Percentiles rank a stretch among this genome's conserved stretches.
Evolutionary conservation across 139 green algal genomes (phyloP).

Genomic region (Axilococcus clingmanii): DNA sequence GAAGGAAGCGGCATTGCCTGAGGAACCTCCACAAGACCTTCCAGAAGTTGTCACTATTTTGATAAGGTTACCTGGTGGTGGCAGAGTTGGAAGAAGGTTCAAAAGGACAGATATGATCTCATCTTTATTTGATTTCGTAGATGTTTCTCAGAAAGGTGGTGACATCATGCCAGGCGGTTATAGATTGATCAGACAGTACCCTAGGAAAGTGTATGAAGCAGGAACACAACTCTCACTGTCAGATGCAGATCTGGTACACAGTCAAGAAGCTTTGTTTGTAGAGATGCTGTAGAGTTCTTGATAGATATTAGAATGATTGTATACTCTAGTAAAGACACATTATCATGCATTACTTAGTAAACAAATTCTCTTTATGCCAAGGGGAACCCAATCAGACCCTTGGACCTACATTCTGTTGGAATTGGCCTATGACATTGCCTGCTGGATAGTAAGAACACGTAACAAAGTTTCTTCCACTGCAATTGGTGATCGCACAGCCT

Average conservation of each 20-base stretch:
- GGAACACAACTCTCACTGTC: constrained; percentile 8
- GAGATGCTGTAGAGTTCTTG: constrained; percentile 27
- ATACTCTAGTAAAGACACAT: too few relatives aligned
- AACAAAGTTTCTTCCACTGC: constrained; percentile 1
- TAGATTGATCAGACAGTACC: constrained; percentile 46
- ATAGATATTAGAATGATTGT: too few relatives aligned
- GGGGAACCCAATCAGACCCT: too few relatives aligned
- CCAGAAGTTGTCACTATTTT: constrained; percentile 31
- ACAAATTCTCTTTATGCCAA: too few relatives aligned
- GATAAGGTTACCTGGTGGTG: constrained; percentile 54
- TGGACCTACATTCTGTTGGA: too few relatives aligned
- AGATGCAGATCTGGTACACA: constrained; percentile 36
- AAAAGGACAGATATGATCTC: constrained; percentile 10
- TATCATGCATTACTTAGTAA: too few relatives aligned
- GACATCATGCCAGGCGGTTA: constrained; percentile 47
- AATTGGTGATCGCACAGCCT: background rate
- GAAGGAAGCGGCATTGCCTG: constrained; percentile 22
- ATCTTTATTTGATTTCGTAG: constrained; percentile 68
- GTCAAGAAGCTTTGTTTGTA: constrained; percentile 49
- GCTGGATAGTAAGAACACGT: constrained; percentile 6
- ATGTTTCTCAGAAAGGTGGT: constrained; percentile 24
- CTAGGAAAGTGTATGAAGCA: constrained; percentile 29
- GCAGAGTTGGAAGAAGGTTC: constrained; percentile 50
- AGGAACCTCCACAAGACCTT: constrained; percentile 36
- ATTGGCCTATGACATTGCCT: constrained; percentile 6